Conservation (phyloP, 2,329 filamentous ascomycete genomes). For the Daldinia sp. region DNA sequence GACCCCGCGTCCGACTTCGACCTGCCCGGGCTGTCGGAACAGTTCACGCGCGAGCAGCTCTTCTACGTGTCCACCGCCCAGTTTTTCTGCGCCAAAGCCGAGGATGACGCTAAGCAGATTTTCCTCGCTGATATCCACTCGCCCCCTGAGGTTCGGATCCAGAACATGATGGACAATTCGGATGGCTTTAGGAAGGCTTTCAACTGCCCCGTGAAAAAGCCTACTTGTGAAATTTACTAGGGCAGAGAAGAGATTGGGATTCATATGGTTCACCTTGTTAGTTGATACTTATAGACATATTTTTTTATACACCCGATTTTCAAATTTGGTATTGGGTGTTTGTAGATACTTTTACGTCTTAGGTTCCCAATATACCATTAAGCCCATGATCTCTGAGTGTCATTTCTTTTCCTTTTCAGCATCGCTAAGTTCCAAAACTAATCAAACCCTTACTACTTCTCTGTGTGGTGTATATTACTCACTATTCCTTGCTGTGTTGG, state of each 20-base stretch:
- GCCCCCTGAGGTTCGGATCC: conserved; percentile 18
- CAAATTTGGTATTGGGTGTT: no score
- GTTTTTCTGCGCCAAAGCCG: conserved; percentile 27
- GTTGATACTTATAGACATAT: background rate
- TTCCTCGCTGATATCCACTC: conserved; percentile 13
- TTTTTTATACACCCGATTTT: no score
- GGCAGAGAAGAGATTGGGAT: background rate
- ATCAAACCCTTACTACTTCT: background rate
- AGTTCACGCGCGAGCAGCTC: conserved; percentile 30
- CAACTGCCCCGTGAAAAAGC: conserved; percentile 34
- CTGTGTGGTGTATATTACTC: background rate
- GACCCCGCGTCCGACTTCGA: conserved; percentile 28
- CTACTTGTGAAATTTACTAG: conserved; percentile 33
- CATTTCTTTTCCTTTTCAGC: background rate
- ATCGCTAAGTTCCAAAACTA: background rate
- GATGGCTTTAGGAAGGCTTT: conserved; percentile 29
- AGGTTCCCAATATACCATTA: background rate
- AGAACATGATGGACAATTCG: conserved; percentile 31
- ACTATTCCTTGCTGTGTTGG: background rate
- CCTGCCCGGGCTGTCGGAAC: conserved; percentile 12
- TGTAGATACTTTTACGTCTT: no score
- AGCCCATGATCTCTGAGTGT: background rate
- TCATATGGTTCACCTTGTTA: background rate
- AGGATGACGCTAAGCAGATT: background rate
- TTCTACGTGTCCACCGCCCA: conserved; percentile 25